Percentiles rank a stretch among this genome's conserved stretches.
Conservation (phyloP, 2,329 filamentous ascomycete genomes). For the Colletotrichum somersetense region DNA sequence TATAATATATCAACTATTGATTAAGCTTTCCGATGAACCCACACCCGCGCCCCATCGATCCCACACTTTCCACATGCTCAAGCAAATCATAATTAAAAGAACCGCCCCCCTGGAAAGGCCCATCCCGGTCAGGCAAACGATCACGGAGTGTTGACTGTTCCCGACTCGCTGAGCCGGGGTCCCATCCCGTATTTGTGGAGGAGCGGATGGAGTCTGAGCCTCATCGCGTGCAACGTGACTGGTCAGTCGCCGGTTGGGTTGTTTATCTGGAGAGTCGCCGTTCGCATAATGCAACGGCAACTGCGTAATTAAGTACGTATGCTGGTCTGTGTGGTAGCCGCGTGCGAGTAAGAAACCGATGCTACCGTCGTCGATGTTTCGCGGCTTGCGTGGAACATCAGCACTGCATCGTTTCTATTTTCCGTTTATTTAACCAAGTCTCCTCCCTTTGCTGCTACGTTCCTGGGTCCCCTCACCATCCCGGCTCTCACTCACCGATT, state of each 20-base stretch:
- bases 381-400: constrained; percentile 11
- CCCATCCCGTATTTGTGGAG: not conserved
- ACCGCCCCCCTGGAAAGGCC: not conserved
- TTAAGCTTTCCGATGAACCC: not conserved
- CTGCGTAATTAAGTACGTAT: not conserved
- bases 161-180: constrained; percentile 11
- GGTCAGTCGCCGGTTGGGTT: not conserved
- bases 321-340: not conserved
- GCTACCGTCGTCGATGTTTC: not conserved
- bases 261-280: not conserved
- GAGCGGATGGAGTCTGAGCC: constrained; percentile 12
- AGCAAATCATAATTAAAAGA: constrained; percentile 13
- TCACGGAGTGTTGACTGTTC: not conserved
- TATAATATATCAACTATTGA: constrained; percentile 15
- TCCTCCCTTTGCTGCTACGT: not conserved
- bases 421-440: constrained; percentile 27
- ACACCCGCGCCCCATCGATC: not conserved
- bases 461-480: not conserved
- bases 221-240: constrained; percentile 6
- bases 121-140: not conserved
- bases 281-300: not conserved
- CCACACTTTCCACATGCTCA: constrained; percentile 35
- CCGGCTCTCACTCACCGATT: not conserved
- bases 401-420: not conserved
- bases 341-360: not conserved